Evolutionary conservation across 2,329 filamentous ascomycete species (phyloP).

Genomic region (Neonectria faginata): DNA sequence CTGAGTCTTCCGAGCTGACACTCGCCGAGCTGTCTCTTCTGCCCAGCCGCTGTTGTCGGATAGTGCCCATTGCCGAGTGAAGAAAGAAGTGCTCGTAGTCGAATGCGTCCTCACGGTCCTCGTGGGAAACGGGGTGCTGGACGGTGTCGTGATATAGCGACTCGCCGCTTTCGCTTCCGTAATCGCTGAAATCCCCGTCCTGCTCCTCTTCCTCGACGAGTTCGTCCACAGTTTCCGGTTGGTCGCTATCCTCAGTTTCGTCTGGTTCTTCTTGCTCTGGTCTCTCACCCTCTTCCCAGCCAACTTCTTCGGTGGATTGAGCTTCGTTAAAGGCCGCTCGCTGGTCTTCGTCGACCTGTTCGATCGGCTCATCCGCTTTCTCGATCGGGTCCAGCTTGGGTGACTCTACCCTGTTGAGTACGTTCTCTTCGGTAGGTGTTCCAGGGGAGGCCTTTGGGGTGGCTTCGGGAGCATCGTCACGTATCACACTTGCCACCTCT

Average conservation of each 20-base stretch:
- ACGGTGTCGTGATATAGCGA: constrained; percentile 72
- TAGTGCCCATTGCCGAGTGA: constrained; percentile 88
- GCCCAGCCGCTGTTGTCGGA: constrained; percentile 59
- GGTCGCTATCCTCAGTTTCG: constrained; percentile 24
- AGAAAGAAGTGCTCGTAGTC: constrained; percentile 97
- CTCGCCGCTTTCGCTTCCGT: constrained; percentile 72
- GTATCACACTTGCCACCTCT: constrained; percentile 22
- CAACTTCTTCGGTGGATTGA: background rate
- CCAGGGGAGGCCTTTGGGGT: background rate
- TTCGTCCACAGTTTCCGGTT: constrained; percentile 38
- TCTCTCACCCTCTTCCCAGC: background rate
- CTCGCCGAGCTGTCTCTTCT: constrained; percentile 61
- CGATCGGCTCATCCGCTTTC: constrained; percentile 48
- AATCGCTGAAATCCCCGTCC: constrained; percentile 52
- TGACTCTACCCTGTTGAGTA: constrained; percentile 23
- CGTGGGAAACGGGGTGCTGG: constrained; percentile 77
- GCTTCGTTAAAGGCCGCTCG: background rate
- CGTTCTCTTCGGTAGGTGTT: background rate
- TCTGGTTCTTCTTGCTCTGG: constrained; percentile 3
- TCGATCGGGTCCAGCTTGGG: constrained; percentile 48
- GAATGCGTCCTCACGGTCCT: constrained; percentile 94
- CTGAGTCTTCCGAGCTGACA: constrained; percentile 69
- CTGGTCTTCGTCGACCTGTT: constrained; percentile 15
- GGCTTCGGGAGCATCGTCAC: constrained; percentile 21
- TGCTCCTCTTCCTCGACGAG: constrained; percentile 53